A percentile compares a stretch with the other conserved stretches of the same genome.
These are phyloP conservation scores for Telfairia occidentalis DNA, from an alignment of 331 rosid genomes.

Conservation along the genomic window DNA sequence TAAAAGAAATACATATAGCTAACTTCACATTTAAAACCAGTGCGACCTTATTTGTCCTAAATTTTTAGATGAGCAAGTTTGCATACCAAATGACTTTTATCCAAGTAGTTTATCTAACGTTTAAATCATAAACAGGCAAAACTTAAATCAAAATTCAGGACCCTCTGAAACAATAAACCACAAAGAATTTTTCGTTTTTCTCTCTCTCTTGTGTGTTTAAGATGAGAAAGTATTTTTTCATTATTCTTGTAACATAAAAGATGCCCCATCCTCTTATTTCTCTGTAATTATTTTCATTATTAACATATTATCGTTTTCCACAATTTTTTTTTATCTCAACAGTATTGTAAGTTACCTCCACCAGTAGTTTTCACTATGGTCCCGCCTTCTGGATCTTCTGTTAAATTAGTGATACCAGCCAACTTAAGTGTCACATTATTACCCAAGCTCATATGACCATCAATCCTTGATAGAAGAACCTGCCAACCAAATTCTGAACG, in stretches of 20 bases:
- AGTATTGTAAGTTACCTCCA: conserved; percentile 37
- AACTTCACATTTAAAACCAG: too few relatives aligned
- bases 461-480: conserved; percentile 77
- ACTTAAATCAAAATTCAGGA: neutral
- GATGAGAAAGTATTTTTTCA: neutral
- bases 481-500: conserved; percentile 21
- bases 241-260: neutral
- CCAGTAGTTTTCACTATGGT: conserved; percentile 38
- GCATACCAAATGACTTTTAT: neutral
- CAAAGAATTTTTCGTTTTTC: neutral
- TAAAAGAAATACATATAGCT: too few relatives aligned
- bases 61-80: too few relatives aligned
- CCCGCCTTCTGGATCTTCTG: conserved; percentile 67
- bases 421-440: conserved; percentile 54
- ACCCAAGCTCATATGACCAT: conserved; percentile 84
- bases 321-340: neutral
- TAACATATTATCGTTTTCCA: neutral
- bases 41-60: too few relatives aligned
- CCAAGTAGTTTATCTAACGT: neutral
- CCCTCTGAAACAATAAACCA: neutral
- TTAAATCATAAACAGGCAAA: too few relatives aligned
- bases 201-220: too few relatives aligned
- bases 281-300: neutral
- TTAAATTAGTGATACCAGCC: conserved; percentile 49
- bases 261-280: neutral